Evolutionary conservation across 1,139 yeast genomes (phyloP).

Genomic region (Eremothecium cymbalariae): DNA sequence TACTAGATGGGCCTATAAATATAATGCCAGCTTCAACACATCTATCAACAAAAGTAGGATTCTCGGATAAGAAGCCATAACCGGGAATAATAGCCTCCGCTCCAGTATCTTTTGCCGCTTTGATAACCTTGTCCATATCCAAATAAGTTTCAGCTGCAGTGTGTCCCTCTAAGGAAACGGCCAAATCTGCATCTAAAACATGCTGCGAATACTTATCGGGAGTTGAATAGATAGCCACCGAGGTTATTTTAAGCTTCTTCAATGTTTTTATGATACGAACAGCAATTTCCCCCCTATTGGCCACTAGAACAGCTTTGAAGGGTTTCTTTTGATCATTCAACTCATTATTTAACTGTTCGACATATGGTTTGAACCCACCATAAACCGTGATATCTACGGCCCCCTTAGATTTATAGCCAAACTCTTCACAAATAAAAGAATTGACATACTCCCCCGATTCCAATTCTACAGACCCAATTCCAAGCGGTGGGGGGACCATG

Average conservation of each 20-base stretch:
- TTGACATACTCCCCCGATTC: conserved; percentile 75
- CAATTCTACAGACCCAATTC: conserved; percentile 85
- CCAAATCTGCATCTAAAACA: conserved; percentile 70
- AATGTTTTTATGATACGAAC: conserved; percentile 85
- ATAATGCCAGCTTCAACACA: conserved; percentile 75
- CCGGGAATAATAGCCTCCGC: conserved; percentile 96
- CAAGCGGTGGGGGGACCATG: conserved; percentile 90
- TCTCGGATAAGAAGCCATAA: conserved; percentile 92
- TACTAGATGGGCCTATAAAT: conserved; percentile 93
- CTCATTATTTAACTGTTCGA: conserved; percentile 33
- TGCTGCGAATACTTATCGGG: conserved; percentile 86
- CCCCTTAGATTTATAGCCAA: conserved; percentile 64
- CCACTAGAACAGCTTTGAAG: conserved; percentile 78
- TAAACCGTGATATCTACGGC: conserved; percentile 68
- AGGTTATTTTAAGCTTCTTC: conserved; percentile 63
- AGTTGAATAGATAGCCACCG: conserved; percentile 86
- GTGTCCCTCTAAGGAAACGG: conserved; percentile 68
- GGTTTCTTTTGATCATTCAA: conserved; percentile 38
- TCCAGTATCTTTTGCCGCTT: conserved; percentile 73
- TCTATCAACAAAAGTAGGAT: conserved; percentile 89
- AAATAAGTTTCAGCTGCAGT: conserved; percentile 89
- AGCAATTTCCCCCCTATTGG: conserved; percentile 97
- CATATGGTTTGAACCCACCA: conserved; percentile 84
- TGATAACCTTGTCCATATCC: conserved; percentile 70
- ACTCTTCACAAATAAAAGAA: conserved; percentile 89